phyloP scores from a whole-genome alignment of 208 protist species.

The Histomonas meleagridis region DNA sequence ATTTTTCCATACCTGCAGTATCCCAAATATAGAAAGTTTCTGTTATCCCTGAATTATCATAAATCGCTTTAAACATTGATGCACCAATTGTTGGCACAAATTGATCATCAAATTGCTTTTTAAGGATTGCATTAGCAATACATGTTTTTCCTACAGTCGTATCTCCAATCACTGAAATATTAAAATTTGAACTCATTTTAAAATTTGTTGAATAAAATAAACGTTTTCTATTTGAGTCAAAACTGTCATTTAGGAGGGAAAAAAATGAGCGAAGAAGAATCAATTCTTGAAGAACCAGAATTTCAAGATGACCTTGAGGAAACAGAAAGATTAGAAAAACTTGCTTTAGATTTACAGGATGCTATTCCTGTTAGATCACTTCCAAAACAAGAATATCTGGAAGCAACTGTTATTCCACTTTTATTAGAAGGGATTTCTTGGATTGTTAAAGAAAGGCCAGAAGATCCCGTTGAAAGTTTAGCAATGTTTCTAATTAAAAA shows the following conservation, averaged over 20 bases:
- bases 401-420: background rate
- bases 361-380: background rate
- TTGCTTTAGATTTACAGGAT: background rate
- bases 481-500: constrained; percentile 36
- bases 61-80: background rate
- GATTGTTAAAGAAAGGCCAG: constrained; percentile 18
- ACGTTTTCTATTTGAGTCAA: no score
- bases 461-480: constrained; percentile 28
- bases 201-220: no score
- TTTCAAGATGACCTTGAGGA: no score
- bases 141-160: background rate
- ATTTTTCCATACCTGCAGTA: constrained; percentile 28
- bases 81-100: background rate
- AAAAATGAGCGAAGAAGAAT: no score
- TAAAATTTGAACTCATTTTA: no score
- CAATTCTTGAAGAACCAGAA: no score
- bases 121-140: background rate
- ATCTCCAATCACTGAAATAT: background rate
- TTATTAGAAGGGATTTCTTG: background rate
- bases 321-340: background rate
- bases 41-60: background rate
- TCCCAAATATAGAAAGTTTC: constrained; percentile 8
- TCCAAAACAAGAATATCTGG: constrained; percentile 27
- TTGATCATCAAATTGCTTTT: background rate
- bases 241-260: no score